phyloP scores from a whole-genome alignment of 2,329 filamentous ascomycete species.

The Trichoderma oligosporum region DNA sequence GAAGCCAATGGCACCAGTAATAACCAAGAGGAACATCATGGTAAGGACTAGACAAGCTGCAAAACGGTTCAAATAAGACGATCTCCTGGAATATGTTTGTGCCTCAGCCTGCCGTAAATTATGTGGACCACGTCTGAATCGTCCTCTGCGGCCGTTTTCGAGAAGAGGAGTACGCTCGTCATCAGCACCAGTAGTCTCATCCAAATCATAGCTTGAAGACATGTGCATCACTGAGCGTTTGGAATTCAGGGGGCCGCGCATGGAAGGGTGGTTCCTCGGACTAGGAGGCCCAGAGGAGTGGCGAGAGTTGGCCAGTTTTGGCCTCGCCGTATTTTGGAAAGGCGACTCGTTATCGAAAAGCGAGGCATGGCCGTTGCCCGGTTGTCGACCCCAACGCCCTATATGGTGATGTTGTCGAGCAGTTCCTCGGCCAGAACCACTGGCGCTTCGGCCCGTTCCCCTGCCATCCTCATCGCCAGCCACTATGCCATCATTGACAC shows the following conservation, averaged over 20 bases:
- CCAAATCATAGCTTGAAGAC: constrained; percentile 69
- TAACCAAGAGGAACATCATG: constrained; percentile 73
- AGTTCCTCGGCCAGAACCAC: constrained; percentile 61
- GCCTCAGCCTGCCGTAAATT: constrained; percentile 70
- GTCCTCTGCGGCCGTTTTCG: constrained; percentile 55
- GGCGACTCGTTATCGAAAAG: constrained; percentile 75
- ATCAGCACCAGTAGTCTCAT: constrained; percentile 73
- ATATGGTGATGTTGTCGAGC: constrained; percentile 70
- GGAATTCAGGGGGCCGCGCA: constrained; percentile 33
- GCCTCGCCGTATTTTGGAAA: constrained; percentile 63
- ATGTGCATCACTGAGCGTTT: constrained; percentile 57
- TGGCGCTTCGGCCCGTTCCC: constrained; percentile 57
- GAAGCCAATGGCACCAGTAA: constrained; percentile 82
- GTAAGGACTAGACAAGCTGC: constrained; percentile 85
- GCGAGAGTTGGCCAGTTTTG: constrained; percentile 58
- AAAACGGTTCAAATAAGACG: constrained; percentile 66
- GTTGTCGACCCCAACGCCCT: constrained; percentile 70
- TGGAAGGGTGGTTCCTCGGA: constrained; percentile 52
- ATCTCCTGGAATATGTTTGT: constrained; percentile 60
- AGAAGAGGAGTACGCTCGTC: constrained; percentile 86
- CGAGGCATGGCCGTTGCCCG: constrained; percentile 63
- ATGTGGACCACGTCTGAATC: constrained; percentile 52
- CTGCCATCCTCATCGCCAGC: constrained; percentile 65
- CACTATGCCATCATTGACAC: constrained; percentile 48
- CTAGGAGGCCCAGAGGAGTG: constrained; percentile 67